Base-by-base conservation (phyloP, 768 basidiomycete species). In the Wakefieldia striispora region DNA sequence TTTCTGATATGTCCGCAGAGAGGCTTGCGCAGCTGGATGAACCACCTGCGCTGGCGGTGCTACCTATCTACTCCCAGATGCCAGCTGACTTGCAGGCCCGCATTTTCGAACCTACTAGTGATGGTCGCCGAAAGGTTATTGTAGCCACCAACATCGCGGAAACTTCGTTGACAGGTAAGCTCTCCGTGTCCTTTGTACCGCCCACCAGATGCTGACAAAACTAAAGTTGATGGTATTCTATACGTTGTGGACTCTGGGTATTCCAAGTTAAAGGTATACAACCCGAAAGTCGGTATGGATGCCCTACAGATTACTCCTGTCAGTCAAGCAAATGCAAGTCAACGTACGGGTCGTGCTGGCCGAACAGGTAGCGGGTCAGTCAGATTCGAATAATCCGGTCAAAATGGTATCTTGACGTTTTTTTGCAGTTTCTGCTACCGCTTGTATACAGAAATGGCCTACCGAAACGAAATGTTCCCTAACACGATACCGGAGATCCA, bases 41-140 rank as follows among this genome's bases (percentile, higher is more conserved):
- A 12, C 90, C 93, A 11, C 74, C 89, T 0, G 82, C 87, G 3
- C 72, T 98, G 21, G 86, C 94, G 1, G 84, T 98, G n/a, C 74
- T 99, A 26, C 97, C 97, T 6, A 99, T 98, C 55, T 98, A 99
- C 70, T 98, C 97, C 3, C 95, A 97, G 65, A 98, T 98, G 97
- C 97, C 97, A 10, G 97, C 97, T 6, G 97, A 98, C 72, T 72
- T 99, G 33, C 97, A 99, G 66, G 95, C 97, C 20, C 95, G 93
- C 68, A 99, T 99, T 53, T 98, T 98, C 60, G 88, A 94, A 50
- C 84, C 95, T 8, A 98, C 97, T 0, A 75, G 81, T 20, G 97
- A 99, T 68, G 97, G 97, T 3, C 78, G 97, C 40, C 76, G 97
- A 46, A 99, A 99, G 71, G 93, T 95, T 47, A 94, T 99, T 54